phyloP scores from a whole-genome alignment of 2,329 filamentous ascomycete genomes.

The Hypocreales sp. region DNA sequence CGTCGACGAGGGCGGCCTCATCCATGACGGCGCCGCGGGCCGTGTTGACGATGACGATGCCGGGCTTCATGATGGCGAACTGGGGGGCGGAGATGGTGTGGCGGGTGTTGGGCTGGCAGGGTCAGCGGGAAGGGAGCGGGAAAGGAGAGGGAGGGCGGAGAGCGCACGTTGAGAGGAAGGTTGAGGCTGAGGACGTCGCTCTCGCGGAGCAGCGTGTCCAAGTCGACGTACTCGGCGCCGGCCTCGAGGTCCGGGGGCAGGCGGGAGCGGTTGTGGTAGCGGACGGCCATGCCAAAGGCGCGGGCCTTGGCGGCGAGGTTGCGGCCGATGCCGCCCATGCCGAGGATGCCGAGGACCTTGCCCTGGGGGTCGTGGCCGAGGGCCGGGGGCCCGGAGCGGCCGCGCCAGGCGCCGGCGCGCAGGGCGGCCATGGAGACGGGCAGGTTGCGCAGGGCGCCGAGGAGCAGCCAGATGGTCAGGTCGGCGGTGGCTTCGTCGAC shows the following conservation, averaged over 20 bases:
- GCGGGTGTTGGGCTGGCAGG: constrained; percentile 40
- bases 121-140: neutral
- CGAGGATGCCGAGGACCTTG: constrained; percentile 65
- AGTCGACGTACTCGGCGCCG: constrained; percentile 52
- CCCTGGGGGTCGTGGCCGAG: constrained; percentile 65
- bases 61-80: constrained; percentile 64
- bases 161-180: constrained; percentile 64
- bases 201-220: constrained; percentile 53
- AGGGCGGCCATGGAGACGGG: constrained; percentile 49
- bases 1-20: constrained; percentile 62
- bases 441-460: constrained; percentile 65
- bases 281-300: constrained; percentile 60
- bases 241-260: constrained; percentile 39
- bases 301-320: constrained; percentile 61
- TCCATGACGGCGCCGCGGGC: constrained; percentile 72
- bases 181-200: constrained; percentile 73
- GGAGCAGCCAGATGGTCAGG: constrained; percentile 62
- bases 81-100: constrained; percentile 60
- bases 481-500: constrained; percentile 78
- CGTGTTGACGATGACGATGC: constrained; percentile 67
- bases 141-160: constrained; percentile 5
- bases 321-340: constrained; percentile 74
- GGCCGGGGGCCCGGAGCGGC: constrained; percentile 34
- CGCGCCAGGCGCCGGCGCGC: constrained; percentile 53
- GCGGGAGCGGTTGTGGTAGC: constrained; percentile 57